Percentiles rank a stretch among this genome's conserved stretches.
phyloP scores from a whole-genome alignment of 768 basidiomycete genomes.

The Amanita pseudoporphyria region DNA sequence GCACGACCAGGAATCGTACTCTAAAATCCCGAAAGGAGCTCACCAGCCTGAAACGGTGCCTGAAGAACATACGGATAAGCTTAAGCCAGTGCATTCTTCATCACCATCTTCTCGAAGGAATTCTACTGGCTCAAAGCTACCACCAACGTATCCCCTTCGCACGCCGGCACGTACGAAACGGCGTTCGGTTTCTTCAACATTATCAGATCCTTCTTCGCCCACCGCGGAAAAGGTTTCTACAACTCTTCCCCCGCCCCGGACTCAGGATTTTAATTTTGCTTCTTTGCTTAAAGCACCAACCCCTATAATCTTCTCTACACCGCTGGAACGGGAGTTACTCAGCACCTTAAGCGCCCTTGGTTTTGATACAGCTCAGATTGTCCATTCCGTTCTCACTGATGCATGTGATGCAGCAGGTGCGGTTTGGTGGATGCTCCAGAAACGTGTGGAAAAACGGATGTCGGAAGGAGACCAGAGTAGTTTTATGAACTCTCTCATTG shows the following conservation, averaged over 20 bases:
- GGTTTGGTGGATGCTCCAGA: constrained; percentile 93
- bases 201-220: constrained; percentile 54
- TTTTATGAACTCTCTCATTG: constrained; percentile 5
- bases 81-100: constrained; percentile 13
- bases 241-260: constrained; percentile 27
- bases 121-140: constrained; percentile 27
- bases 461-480: constrained; percentile 15
- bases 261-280: constrained; percentile 49
- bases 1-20: constrained; percentile 27
- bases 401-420: constrained; percentile 91
- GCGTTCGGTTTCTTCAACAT: constrained; percentile 84
- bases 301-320: constrained; percentile 81
- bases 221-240: constrained; percentile 34
- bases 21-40: constrained; percentile 19
- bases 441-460: constrained; percentile 59
- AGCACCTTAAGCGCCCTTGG: constrained; percentile 68
- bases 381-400: constrained; percentile 85
- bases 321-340: constrained; percentile 71
- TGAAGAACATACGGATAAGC: constrained; percentile 37
- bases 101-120: constrained; percentile 20
- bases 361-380: constrained; percentile 89
- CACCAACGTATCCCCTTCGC: constrained; percentile 60
- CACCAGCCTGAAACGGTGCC: constrained; percentile 38
- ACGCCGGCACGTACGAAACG: constrained; percentile 95
- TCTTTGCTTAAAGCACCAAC: constrained; percentile 53